phyloP scores from a whole-genome alignment of 495 filamentous ascomycete genomes.

The Penicilliopsis zonata region DNA sequence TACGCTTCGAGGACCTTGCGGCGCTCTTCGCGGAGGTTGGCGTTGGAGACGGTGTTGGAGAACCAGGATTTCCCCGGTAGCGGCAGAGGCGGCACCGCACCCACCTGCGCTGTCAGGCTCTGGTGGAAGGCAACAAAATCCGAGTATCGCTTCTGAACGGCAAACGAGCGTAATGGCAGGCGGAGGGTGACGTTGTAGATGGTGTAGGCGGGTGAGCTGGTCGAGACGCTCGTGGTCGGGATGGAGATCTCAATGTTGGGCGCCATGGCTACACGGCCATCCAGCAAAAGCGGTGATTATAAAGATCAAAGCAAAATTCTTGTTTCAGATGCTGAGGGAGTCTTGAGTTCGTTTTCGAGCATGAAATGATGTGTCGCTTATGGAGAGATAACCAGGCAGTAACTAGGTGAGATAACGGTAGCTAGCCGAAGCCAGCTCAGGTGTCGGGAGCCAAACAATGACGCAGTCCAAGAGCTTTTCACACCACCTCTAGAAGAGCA shows the following conservation, averaged over 20 bases:
- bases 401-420: no score
- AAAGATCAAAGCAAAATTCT: no score
- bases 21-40: slow-evolving; percentile 68
- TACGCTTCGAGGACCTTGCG: slow-evolving; percentile 68
- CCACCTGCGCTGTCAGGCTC: slow-evolving; percentile 51
- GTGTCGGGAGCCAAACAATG: no score
- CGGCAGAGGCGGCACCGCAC: slow-evolving; percentile 47
- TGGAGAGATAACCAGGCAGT: no score
- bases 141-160: slow-evolving; percentile 85
- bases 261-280: slow-evolving; percentile 44
- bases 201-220: slow-evolving; percentile 64
- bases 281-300: no score
- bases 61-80: slow-evolving; percentile 83
- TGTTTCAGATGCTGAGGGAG: no score
- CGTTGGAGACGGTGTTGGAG: slow-evolving; percentile 60
- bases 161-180: slow-evolving; percentile 77
- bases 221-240: slow-evolving; percentile 55
- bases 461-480: no score
- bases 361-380: no score
- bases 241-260: slow-evolving; percentile 72
- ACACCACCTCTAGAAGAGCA: no score
- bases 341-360: no score
- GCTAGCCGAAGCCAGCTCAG: no score
- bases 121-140: slow-evolving; percentile 74
- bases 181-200: slow-evolving; percentile 86